Evolutionary conservation across 169 alveolate species (phyloP).

Genomic region (Plasmodium vivax): DNA sequence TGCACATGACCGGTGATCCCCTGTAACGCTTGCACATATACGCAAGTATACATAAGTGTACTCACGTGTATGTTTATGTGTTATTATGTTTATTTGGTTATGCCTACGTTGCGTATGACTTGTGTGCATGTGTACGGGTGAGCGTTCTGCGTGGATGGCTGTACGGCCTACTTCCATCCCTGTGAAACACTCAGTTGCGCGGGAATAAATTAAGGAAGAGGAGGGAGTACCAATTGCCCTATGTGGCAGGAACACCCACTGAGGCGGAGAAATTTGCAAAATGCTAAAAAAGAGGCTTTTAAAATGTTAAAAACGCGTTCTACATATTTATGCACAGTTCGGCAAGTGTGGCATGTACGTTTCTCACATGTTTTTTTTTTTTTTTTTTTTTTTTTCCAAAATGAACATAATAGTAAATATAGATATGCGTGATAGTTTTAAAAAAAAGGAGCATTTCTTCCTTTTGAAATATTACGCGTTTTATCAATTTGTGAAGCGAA

Average conservation of each 20-base stretch:
- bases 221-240: not conserved
- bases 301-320: not conserved
- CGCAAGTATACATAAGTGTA: not conserved
- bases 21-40: not conserved
- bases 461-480: not conserved
- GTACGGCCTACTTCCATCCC: not conserved
- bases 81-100: not conserved
- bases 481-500: not conserved
- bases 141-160: not conserved
- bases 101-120: not conserved
- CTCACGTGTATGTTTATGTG: not conserved
- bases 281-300: not conserved
- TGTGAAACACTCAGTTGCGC: not conserved
- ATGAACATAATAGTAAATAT: not conserved
- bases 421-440: not conserved
- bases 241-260: not conserved
- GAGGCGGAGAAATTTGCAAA: not conserved
- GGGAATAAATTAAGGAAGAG: not conserved
- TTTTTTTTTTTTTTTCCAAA: not conserved
- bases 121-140: too few species aligned
- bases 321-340: not conserved
- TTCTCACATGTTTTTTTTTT: not conserved
- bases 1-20: not conserved
- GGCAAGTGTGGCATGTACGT: not conserved
- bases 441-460: not conserved